A percentile compares a stretch with the other conserved stretches of the same genome.
phyloP scores from a whole-genome alignment of 352 stramenopile genomes.

The Peronospora destructor region DNA sequence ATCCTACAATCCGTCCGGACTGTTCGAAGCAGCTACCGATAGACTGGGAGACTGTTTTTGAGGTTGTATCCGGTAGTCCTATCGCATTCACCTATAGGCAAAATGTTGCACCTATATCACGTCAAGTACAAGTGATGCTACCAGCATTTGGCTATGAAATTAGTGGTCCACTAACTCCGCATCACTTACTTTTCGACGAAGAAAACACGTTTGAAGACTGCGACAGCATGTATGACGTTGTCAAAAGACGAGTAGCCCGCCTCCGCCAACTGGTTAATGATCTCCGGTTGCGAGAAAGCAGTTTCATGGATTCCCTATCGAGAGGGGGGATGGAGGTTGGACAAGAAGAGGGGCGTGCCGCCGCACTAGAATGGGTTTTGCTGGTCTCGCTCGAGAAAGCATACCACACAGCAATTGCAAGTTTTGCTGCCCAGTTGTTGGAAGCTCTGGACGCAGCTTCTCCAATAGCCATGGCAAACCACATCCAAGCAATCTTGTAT shows the following conservation, averaged over 20 bases:
- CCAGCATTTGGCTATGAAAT: conserved; percentile 21
- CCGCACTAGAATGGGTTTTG: conserved; percentile 21
- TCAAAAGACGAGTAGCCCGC: conserved; percentile 11
- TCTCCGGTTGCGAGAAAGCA: conserved; percentile 28
- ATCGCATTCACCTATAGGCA: not conserved
- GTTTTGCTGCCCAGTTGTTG: conserved; percentile 19
- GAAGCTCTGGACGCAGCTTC: conserved; percentile 12
- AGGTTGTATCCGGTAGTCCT: conserved; percentile 13
- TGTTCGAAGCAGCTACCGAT: conserved; percentile 6
- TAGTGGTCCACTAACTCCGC: conserved; percentile 4
- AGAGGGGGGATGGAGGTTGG: conserved; percentile 1
- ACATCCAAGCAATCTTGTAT: conserved; percentile 17
- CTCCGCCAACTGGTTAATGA: conserved; percentile 29
- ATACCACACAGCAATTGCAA: conserved; percentile 29
- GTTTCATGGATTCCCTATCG: conserved; percentile 28
- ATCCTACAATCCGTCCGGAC: conserved; percentile 3
- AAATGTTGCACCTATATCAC: conserved; percentile 8
- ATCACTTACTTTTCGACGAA: conserved; percentile 8
- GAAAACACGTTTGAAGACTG: conserved; percentile 14
- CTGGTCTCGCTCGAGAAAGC: conserved; percentile 30
- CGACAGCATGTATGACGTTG: conserved; percentile 7
- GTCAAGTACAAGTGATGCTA: conserved; percentile 10
- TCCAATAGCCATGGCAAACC: conserved; percentile 3
- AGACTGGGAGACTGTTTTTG: conserved; percentile 30
- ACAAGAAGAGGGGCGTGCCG: conserved; percentile 17